phyloP scores from a whole-genome alignment of 306 rosid genomes.

The Boehmeria nivea region DNA sequence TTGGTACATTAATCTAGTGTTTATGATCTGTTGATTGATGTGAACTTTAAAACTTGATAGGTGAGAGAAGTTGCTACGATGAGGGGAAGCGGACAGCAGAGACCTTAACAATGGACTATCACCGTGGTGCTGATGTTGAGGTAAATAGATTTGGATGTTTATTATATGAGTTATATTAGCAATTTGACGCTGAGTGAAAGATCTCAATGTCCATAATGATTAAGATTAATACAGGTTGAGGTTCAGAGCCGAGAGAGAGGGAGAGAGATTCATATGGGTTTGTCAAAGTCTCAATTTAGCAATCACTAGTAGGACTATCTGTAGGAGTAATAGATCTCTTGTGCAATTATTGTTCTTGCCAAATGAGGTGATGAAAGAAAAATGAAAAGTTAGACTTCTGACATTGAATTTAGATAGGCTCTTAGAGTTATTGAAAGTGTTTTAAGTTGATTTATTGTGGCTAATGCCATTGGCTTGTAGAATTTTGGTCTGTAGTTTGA shows the following conservation, averaged over 20 bases:
- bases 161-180: slow-evolving; percentile 2
- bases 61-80: slow-evolving; percentile 96
- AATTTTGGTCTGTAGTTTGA: too few relatives aligned
- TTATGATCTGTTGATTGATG: neutral
- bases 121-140: slow-evolving; percentile 96
- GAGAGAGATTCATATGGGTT: neutral
- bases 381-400: neutral
- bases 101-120: slow-evolving; percentile 91
- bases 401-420: neutral
- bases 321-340: neutral
- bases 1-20: neutral
- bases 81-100: slow-evolving; percentile 98
- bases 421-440: too few relatives aligned
- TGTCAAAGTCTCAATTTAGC: neutral
- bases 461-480: too few relatives aligned
- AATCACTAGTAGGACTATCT: too few relatives aligned
- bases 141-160: slow-evolving; percentile 30
- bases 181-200: neutral
- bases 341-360: neutral
- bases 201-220: neutral
- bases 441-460: too few relatives aligned
- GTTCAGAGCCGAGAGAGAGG: too few relatives aligned
- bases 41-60: slow-evolving; percentile 30
- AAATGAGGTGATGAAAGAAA: neutral
- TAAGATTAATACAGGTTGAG: too few relatives aligned